Evolutionary conservation across 2,329 filamentous ascomycete genomes (phyloP), one percentile per base, ranked within the genome.

Genomic region (Knufia fluminis): DNA sequence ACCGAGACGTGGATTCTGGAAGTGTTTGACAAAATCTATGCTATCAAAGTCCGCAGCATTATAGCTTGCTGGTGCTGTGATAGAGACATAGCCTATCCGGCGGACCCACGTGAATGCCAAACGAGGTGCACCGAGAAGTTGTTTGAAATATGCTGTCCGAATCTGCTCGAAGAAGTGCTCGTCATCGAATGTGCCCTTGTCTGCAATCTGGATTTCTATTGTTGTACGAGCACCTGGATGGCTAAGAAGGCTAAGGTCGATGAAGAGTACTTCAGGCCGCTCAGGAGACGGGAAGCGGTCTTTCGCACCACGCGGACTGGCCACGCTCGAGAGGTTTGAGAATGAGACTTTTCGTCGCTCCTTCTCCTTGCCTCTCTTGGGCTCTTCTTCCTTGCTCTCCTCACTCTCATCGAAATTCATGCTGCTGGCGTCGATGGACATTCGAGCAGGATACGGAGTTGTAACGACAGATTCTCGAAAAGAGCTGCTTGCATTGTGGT

Each of bases 391-490:
- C 46, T 41, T 32, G 39, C 36, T 41, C 4, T 16, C 24, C 17
- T 51, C 44, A 4, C 41, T 35, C 19, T 51, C 42, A 3, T 31
- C 51, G 17, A 19, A 31, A 24, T 47, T 46, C 23, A 56, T 50
- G 40, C 56, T 58, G 35, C 43, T 53, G 10, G 52, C 36, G 39
- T 57, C 47, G 9, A 16, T 51, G 16, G 26, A 23, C 26, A 23
- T 46, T 23, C 43, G 20, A 10, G 48, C 49, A 16, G 58, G 58
- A 26, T 60, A 60, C 1, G 58, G 57, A 7, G 57, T 59, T 41
- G 53, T 59, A 49, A 59, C 57, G 26, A 59, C 53, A 4, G 45
- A 51, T 31, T 60, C 57, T 3, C 58, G 51, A 48, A 57, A 58
- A 16, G 53, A 54, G 44, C 49, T 47, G 47, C 54, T 44, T 26